phyloP scores from a whole-genome alignment of 257 asterid genomes.

The Gynochthodes officinalis region DNA sequence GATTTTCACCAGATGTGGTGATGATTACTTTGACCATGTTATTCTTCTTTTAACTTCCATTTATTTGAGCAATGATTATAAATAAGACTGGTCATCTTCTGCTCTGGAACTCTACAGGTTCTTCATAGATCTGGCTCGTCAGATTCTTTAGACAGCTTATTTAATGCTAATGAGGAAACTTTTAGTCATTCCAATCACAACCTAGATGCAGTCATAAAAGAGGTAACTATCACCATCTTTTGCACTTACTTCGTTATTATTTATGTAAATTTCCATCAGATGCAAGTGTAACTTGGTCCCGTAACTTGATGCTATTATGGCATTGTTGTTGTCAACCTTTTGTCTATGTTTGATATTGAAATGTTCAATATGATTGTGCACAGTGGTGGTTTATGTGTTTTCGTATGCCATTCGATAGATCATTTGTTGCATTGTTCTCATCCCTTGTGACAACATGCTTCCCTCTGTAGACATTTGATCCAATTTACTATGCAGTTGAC shows the following conservation, averaged over 20 bases:
- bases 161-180: constrained; percentile 32
- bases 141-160: constrained; percentile 50
- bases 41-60: neutral
- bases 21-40: neutral
- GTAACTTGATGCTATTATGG: neutral
- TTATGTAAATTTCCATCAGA: neutral
- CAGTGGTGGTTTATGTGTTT: neutral
- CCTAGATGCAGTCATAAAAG: constrained; percentile 36
- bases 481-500: neutral
- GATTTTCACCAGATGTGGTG: neutral
- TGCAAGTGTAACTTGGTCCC: neutral
- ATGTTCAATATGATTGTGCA: neutral
- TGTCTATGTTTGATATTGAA: neutral
- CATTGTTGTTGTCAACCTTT: neutral
- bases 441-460: neutral
- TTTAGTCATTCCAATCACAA: constrained; percentile 22
- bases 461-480: no score
- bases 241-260: no score
- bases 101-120: constrained; percentile 36
- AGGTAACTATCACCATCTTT: constrained; percentile 35
- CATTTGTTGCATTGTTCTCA: neutral
- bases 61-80: neutral
- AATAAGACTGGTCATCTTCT: constrained; percentile 17
- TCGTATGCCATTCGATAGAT: neutral
- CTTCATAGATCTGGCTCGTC: constrained; percentile 41